Conservation (phyloP, 2,329 filamentous ascomycete species). For the Berkeleyomyces rouxiae region DNA sequence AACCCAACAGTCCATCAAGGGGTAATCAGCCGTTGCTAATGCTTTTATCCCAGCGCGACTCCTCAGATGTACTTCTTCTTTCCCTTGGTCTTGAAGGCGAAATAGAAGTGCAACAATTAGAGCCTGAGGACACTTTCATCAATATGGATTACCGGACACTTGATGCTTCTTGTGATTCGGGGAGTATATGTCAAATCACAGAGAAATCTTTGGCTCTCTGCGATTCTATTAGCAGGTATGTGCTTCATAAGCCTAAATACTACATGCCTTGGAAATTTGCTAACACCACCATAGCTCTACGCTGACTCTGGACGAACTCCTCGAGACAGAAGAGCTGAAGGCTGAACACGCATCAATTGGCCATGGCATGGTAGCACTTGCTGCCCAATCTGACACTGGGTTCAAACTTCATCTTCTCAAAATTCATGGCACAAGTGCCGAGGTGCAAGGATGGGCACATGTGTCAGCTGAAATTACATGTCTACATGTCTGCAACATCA, state of each 20-base stretch:
- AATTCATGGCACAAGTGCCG: neutral
- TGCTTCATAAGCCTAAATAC: neutral
- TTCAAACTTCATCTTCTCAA: constrained; percentile 4
- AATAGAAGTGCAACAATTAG: neutral
- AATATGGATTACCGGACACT: constrained; percentile 38
- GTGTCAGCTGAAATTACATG: constrained; percentile 30
- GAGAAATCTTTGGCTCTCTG: constrained; percentile 29
- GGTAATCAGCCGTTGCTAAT: constrained; percentile 18
- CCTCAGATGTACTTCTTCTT: constrained; percentile 32
- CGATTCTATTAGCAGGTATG: constrained; percentile 23
- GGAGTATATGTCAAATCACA: constrained; percentile 37
- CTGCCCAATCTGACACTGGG: constrained; percentile 19
- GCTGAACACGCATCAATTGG: constrained; percentile 29
- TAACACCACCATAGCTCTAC: constrained; percentile 18
- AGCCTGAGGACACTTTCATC: constrained; percentile 25
- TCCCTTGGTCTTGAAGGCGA: constrained; percentile 17
- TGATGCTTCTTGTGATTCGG: constrained; percentile 23
- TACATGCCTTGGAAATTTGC: constrained; percentile 1
- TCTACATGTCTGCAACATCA: constrained; percentile 20
- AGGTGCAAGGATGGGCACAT: neutral
- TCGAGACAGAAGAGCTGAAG: constrained; percentile 17
- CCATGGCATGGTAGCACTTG: constrained; percentile 26
- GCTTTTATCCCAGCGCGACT: constrained; percentile 33
- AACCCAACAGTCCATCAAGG: constrained; percentile 9
- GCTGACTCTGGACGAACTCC: constrained; percentile 20